These are phyloP conservation scores for Nannochloris sp. DNA, from an alignment of 139 green algal species.

Conservation along the genomic window DNA sequence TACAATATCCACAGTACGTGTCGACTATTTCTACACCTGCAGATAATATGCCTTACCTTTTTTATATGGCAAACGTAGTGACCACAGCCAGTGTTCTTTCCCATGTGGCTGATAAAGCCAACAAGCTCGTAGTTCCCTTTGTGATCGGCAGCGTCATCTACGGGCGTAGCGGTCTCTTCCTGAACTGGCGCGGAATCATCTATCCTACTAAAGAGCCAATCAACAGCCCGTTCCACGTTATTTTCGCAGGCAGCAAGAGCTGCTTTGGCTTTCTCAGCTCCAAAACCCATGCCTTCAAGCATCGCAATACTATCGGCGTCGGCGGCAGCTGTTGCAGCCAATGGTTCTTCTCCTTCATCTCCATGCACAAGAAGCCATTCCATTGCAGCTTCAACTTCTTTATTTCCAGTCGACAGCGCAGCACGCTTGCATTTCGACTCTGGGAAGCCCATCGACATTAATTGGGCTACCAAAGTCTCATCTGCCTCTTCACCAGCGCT, in stretches of 20 bases:
- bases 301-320: not conserved
- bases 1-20: not conserved
- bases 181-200: conserved; percentile 74
- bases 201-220: conserved; percentile 89
- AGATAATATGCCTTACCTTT: conserved; percentile 37
- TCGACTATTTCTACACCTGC: not conserved
- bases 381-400: conserved; percentile 68
- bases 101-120: conserved; percentile 93
- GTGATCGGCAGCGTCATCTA: not conserved
- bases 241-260: conserved; percentile 56
- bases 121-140: conserved; percentile 74
- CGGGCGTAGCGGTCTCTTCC: not conserved
- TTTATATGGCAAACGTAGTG: conserved; percentile 95
- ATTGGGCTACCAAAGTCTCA: conserved; percentile 39
- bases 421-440: conserved; percentile 73
- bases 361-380: conserved; percentile 91
- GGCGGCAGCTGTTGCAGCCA: not conserved
- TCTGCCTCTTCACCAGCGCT: conserved; percentile 16
- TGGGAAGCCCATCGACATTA: conserved; percentile 86
- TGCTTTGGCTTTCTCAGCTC: conserved; percentile 35
- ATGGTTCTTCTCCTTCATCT: conserved; percentile 66
- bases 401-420: conserved; percentile 41
- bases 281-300: conserved; percentile 1
- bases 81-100: conserved; percentile 80
- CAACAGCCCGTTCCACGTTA: conserved; percentile 81